These are phyloP conservation scores for Acrodontium crateriforme DNA, from an alignment of 2,329 filamentous ascomycete species.

Conservation along the genomic window DNA sequence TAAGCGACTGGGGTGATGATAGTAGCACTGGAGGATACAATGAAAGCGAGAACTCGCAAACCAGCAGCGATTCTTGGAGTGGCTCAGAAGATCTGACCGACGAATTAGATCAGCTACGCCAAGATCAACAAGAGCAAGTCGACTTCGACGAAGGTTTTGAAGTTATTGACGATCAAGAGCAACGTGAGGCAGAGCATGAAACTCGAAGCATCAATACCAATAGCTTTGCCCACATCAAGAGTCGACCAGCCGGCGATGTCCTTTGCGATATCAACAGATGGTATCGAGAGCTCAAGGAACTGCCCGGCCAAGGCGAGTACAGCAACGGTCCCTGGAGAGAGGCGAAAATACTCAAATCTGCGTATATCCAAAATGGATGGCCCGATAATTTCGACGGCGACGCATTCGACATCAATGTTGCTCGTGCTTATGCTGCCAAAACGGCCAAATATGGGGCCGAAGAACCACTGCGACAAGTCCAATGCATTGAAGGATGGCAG, in stretches of 20 bases:
- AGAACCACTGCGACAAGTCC: constrained; percentile 3
- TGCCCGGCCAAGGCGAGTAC: no score
- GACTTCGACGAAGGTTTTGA: constrained; percentile 7
- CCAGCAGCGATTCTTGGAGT: constrained; percentile 2
- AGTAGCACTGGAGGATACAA: constrained; percentile 3
- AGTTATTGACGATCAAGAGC: constrained; percentile 2
- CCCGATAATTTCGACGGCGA: constrained; percentile 8
- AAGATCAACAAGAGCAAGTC: constrained; percentile 1
- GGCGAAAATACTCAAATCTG: no score
- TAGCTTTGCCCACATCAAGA: constrained; percentile 3
- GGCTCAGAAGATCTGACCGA: constrained; percentile 1
- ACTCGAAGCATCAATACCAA: constrained; percentile 1
- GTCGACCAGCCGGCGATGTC: constrained; percentile 4
- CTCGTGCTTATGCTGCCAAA: constrained; percentile 3
- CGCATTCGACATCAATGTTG: constrained; percentile 6
- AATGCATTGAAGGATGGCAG: constrained; percentile 2
- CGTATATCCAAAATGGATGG: constrained; percentile 7
- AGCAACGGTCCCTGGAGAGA: no score
- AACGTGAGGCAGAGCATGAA: constrained; percentile 1
- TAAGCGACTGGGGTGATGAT: constrained; percentile 5
- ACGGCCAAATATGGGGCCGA: constrained; percentile 4
- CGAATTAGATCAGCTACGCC: no score
- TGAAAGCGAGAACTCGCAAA: no score
- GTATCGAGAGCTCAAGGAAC: no score
- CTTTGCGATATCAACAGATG: constrained; percentile 6